Percentiles rank a stretch among this genome's conserved stretches.
phyloP scores from a whole-genome alignment of 1,284 basidiomycete genomes.

The Ganoderma multipileum region DNA sequence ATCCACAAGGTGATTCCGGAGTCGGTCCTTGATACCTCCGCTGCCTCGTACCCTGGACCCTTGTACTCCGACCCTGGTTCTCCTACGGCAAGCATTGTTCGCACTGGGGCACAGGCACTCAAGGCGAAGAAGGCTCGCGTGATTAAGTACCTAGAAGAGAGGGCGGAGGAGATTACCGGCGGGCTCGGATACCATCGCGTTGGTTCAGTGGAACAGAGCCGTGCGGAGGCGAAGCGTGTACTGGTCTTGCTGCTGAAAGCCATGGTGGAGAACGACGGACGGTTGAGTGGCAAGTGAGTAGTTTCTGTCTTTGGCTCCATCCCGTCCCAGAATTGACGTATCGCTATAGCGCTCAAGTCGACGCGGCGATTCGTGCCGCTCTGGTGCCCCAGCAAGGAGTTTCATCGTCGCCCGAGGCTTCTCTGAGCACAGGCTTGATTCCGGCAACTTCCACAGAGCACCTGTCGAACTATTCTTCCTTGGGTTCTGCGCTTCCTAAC shows the following conservation, averaged over 20 bases:
- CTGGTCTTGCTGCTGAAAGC: conserved; percentile 80
- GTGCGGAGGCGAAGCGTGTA: conserved; percentile 78
- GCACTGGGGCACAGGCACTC: conserved; percentile 64
- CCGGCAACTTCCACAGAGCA: conserved; percentile 34
- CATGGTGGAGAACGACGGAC: conserved; percentile 89
- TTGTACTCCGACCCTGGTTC: conserved; percentile 80
- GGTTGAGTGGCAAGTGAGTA: conserved; percentile 79
- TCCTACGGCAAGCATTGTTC: conserved; percentile 71
- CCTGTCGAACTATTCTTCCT: conserved; percentile 31
- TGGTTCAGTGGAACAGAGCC: conserved; percentile 58
- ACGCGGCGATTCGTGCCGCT: conserved; percentile 67
- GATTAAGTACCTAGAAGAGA: conserved; percentile 76
- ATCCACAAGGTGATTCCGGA: conserved; percentile 76
- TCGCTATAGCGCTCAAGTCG: conserved; percentile 67
- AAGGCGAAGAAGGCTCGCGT: conserved; percentile 89
- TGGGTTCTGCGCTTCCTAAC: conserved; percentile 30
- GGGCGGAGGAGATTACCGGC: conserved; percentile 78
- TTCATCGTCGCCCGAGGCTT: conserved; percentile 29
- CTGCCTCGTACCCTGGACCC: conserved; percentile 82
- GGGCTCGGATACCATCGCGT: conserved; percentile 77
- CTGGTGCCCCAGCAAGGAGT: conserved; percentile 62
- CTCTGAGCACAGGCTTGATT: conserved; percentile 28
- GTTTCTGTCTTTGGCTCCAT: not conserved
- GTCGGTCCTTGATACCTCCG: conserved; percentile 63
- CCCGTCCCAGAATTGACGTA: conserved; percentile 17